These are phyloP conservation scores for Arachis monticola DNA, from an alignment of 331 rosid species.

Conservation along the genomic window DNA sequence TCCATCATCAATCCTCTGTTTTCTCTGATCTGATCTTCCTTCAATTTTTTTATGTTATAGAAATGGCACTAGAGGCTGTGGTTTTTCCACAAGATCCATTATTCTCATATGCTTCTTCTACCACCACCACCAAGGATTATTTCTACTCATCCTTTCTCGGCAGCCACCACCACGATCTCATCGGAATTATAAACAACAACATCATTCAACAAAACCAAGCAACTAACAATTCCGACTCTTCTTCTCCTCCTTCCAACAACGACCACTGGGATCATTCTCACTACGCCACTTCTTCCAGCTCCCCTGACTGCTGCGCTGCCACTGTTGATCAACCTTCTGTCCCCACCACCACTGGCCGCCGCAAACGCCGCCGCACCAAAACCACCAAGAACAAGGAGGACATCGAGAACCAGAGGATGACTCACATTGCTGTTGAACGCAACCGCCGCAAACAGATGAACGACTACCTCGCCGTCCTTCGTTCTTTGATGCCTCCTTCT, in stretches of 20 bases:
- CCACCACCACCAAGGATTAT: slow-evolving; percentile 29
- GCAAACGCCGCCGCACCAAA: slow-evolving; percentile 76
- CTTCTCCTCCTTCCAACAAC: slow-evolving; percentile 33
- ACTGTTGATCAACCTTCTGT: slow-evolving; percentile 36
- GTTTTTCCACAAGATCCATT: slow-evolving; percentile 57
- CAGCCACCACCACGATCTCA: slow-evolving; percentile 6
- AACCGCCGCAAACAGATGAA: slow-evolving; percentile 96
- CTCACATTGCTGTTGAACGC: slow-evolving; percentile 95
- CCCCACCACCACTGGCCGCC: slow-evolving; percentile 39
- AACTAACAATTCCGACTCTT: slow-evolving; percentile 43
- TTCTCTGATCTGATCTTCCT: background rate
- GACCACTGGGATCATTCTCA: no score
- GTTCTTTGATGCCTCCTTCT: slow-evolving; percentile 88
- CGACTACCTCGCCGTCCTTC: slow-evolving; percentile 75
- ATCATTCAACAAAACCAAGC: no score
- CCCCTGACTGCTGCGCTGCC: background rate
- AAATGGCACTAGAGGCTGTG: slow-evolving; percentile 56
- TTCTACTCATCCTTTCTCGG: slow-evolving; percentile 29
- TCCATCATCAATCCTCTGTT: background rate
- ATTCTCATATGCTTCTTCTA: no score
- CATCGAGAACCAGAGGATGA: slow-evolving; percentile 93
- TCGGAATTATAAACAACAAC: slow-evolving; percentile 42
- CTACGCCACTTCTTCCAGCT: no score
- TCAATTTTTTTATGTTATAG: background rate
- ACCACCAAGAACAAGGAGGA: slow-evolving; percentile 76